Evolutionary conservation across 2,329 filamentous ascomycete species (phyloP), one percentile per base, ranked within the genome.

Genomic region (Xylariaceae sp.): DNA sequence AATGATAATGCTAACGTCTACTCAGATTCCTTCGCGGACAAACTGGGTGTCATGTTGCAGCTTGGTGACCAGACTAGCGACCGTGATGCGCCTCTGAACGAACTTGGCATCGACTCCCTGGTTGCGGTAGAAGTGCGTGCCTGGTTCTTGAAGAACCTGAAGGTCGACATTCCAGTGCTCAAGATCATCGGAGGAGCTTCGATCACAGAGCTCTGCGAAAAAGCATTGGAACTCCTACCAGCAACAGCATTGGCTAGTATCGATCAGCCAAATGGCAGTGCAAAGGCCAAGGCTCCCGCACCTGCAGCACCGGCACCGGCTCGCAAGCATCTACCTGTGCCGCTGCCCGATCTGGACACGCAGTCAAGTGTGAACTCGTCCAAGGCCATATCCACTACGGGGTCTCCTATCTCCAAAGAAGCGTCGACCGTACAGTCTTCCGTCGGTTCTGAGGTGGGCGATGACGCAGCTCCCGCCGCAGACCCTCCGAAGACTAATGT

Each of bases 81-180:
- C 18, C n/a, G 4, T 9, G 56, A 54, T 39, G 48, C 18, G 6
- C 56, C 50, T 18, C 50, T 53, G 34, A 31, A 34, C 9, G 63
- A 67, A 5, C 48, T 67, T 2, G 67, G 66, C 1, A 54, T 68
- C 7, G 68, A 70, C 47, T 66, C 66, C 0, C 51, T 71, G 9
- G 54, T 69, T 0, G 67, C 67, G n/a, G 66, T 69, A 2, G 64
- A 65, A 66, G 71, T 74, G 2, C 72, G 77, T 1, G 63, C 71
- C 2, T 82, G 78, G 78, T 75, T 80, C 52, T 38, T 72, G n/a
- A 75, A 76, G 48, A 65, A 74, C 36, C 42, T 79, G 0, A 54
- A 72, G 0, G 61, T 73, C 0, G 72, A 80, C 42, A 68, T 80
- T 1, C 73, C 75, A 0, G 70, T 79, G 2, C 63, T 80, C 3